Evolutionary conservation across 805 yeast species (phyloP), one percentile per base, ranked within the genome.

Genomic region (Alloascoidea africana): DNA sequence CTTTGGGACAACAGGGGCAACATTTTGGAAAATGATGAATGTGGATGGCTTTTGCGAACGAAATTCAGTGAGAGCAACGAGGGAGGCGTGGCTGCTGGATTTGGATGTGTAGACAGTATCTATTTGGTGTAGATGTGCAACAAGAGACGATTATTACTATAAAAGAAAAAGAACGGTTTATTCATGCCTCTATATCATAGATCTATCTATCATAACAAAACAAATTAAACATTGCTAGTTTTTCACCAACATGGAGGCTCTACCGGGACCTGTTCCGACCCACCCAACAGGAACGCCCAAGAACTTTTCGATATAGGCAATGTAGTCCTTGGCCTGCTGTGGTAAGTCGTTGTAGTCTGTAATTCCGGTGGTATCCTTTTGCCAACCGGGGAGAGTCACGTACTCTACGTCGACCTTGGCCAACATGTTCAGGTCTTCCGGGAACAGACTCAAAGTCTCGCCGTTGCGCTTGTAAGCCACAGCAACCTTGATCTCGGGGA

Each of bases 41-140:
- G 86, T 1, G 97, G 96, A 4, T 84, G 83, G 73, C 64, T 91
- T 45, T 62, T 91, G 47, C 74, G 98, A 59, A 81, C 96, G 0
- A 91, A 91, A 56, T 73, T 86, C 40, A 79, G 83, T 45, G 62
- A 79, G 3, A 80, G 94, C 38, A 77, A 91, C 56, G 99, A 91
- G 62, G 98, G 98, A 30, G 99, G 99, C 32, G 96, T 91, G 23
- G 97, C 97, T 16, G 98, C 98, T 13, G 99, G 99, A 1, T 89
- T 83, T 58, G 99, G 97, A 4, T 86, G 96, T 56, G 83, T 91
- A 32, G 98, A 91, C 56, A 81, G 86, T 50, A 66, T 86, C 27
- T 72, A 75, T 42, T 59, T 84, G 33, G 45, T 51, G 8, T 52
- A 49, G 64, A 67, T 41, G n/a, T n/a, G n/a, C n/a, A n/a, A n/a